phyloP scores from a whole-genome alignment of 345 rosid genomes.

The Linum tenue region DNA sequence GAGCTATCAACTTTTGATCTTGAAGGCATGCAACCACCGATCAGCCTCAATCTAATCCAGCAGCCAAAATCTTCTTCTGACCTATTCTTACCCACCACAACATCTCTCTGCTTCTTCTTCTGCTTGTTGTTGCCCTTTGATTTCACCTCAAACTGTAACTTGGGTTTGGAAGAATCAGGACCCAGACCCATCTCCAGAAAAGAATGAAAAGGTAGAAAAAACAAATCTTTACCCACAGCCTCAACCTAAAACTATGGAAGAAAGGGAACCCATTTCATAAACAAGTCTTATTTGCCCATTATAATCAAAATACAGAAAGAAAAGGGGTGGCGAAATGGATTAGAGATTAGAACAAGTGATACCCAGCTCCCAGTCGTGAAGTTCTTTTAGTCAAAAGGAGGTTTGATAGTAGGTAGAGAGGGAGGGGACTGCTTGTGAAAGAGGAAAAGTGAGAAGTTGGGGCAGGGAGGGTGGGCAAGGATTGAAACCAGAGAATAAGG shows the following conservation, averaged over 20 bases:
- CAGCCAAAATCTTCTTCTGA: constrained; percentile 15
- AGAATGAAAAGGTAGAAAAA: not conserved
- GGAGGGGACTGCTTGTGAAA: not conserved
- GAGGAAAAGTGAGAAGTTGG: not conserved
- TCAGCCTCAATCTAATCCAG: constrained; percentile 46
- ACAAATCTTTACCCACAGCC: not conserved
- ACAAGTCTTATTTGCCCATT: not conserved
- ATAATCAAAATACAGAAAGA: not conserved
- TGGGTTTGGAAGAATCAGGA: not conserved
- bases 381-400: constrained; percentile 2
- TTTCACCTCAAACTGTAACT: not conserved
- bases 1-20: constrained; percentile 84
- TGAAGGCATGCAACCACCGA: constrained; percentile 56
- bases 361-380: not conserved
- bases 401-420: not conserved
- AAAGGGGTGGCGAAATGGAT: not conserved
- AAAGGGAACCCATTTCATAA: constrained; percentile 1
- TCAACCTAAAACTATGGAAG: not conserved
- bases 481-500: not conserved
- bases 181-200: constrained; percentile 3
- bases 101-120: not conserved
- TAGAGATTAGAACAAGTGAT: not conserved
- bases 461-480: not conserved
- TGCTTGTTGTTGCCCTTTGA: not conserved
- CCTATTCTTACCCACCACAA: no score